Evolutionary conservation across 73 alveolate species (phyloP).

Genomic region (Tetrahymena thermophila): DNA sequence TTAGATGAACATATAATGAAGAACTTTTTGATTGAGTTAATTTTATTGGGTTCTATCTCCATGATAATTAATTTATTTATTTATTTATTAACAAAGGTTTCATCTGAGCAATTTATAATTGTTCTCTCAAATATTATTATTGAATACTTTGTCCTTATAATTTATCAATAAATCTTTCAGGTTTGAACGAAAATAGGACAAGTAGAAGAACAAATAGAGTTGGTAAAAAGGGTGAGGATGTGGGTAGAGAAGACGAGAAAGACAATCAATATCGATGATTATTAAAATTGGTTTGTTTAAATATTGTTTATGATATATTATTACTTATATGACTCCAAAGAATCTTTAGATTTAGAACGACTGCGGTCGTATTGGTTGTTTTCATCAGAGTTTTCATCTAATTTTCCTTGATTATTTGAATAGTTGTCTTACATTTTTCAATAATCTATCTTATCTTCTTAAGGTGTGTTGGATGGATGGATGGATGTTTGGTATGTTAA

Average conservation of each 20-base stretch:
- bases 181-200: not conserved
- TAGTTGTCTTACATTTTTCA: not conserved
- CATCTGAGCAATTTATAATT: not conserved
- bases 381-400: not conserved
- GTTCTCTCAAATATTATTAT: not conserved
- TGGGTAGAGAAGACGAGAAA: not conserved
- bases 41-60: not conserved
- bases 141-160: not conserved
- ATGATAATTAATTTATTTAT: not conserved
- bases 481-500: not conserved
- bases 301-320: not conserved
- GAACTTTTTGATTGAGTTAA: not conserved
- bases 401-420: not conserved
- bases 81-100: too few relatives aligned
- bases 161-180: not conserved
- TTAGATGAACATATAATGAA: not conserved
- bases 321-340: not conserved
- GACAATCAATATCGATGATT: not conserved
- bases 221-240: not conserved
- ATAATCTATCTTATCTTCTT: not conserved
- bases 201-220: not conserved
- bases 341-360: not conserved
- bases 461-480: not conserved
- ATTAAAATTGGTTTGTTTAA: not conserved
- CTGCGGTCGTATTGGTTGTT: slow-evolving; percentile 5